Conservation (phyloP, 192 early-diverging fungal species). For the Coemansia sp. region DNA sequence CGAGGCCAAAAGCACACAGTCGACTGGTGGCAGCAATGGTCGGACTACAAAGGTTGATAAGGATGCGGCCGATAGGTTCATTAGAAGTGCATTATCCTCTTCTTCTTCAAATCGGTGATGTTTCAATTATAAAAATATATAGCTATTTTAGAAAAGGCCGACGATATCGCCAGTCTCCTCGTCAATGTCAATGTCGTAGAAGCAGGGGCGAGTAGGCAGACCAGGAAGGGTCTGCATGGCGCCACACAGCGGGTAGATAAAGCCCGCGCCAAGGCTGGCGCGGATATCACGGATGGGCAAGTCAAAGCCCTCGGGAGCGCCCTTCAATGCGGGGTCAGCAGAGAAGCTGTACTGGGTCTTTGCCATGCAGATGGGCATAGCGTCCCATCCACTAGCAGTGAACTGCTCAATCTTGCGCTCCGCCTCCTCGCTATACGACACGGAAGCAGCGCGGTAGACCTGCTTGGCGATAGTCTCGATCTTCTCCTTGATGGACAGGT, state of each 20-base stretch:
- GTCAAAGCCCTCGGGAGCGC: conserved; percentile 88
- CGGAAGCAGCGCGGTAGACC: conserved; percentile 94
- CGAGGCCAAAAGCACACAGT: conserved; percentile 35
- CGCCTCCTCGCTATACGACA: conserved; percentile 83
- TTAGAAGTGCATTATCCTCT: conserved; percentile 38
- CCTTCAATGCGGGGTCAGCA: conserved; percentile 90
- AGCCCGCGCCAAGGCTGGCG: conserved; percentile 94
- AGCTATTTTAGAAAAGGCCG: conserved; percentile 57
- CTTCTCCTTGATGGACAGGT: conserved; percentile 80
- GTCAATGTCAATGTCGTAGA: conserved; percentile 95
- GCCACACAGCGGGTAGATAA: conserved; percentile 94
- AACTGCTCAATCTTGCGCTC: conserved; percentile 87
- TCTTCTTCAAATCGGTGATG: conserved; percentile 9
- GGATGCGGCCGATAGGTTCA: conserved; percentile 55
- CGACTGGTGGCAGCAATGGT: conserved; percentile 9
- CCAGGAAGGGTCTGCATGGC: conserved; percentile 99
- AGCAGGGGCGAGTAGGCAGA: conserved; percentile 92
- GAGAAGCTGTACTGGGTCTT: conserved; percentile 96
- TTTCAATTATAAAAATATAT: not conserved
- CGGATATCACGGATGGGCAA: conserved; percentile 95
- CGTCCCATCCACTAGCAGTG: conserved; percentile 80
- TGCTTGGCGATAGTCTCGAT: conserved; percentile 90
- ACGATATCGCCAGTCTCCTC: conserved; percentile 75
- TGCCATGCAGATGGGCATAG: conserved; percentile 98
- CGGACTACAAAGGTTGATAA: conserved; percentile 51